Conservation (phyloP, 1,284 basidiomycete genomes). For the Heterobasidion annosum region DNA sequence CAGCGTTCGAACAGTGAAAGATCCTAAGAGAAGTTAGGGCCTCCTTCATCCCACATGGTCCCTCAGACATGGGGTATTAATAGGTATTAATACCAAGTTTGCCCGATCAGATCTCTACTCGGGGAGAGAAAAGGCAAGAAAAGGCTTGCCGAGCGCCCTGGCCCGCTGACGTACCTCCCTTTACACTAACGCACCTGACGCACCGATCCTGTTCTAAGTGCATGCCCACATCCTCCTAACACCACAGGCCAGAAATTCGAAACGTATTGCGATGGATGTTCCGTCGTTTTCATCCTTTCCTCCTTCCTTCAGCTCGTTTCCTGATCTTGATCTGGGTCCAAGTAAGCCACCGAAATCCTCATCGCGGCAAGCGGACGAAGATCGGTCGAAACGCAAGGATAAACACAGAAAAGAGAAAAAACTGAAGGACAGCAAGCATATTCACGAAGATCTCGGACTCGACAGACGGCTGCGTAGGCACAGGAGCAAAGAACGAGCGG, state of each 20-base stretch:
- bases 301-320: constrained; percentile 59
- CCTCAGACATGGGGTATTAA: too few species aligned
- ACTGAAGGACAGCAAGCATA: constrained; percentile 17
- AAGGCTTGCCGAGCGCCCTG: too few species aligned
- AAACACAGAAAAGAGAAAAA: constrained; percentile 16
- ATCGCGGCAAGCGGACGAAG: not conserved
- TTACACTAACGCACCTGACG: too few species aligned
- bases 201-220: too few species aligned
- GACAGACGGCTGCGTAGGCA: not conserved
- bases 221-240: not conserved
- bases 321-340: constrained; percentile 36
- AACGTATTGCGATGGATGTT: not conserved
- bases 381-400: constrained; percentile 9
- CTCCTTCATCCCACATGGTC: too few species aligned
- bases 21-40: too few species aligned
- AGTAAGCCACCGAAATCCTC: constrained; percentile 15
- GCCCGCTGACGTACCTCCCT: too few species aligned
- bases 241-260: not conserved
- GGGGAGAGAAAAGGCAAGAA: too few species aligned
- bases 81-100: too few species aligned
- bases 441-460: constrained; percentile 10
- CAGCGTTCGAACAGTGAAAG: too few species aligned
- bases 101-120: too few species aligned
- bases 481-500: constrained; percentile 11
- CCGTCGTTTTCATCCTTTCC: constrained; percentile 47